Evolutionary conservation across 257 asterid species (phyloP).

Genomic region (Solanum chiquidenum): DNA sequence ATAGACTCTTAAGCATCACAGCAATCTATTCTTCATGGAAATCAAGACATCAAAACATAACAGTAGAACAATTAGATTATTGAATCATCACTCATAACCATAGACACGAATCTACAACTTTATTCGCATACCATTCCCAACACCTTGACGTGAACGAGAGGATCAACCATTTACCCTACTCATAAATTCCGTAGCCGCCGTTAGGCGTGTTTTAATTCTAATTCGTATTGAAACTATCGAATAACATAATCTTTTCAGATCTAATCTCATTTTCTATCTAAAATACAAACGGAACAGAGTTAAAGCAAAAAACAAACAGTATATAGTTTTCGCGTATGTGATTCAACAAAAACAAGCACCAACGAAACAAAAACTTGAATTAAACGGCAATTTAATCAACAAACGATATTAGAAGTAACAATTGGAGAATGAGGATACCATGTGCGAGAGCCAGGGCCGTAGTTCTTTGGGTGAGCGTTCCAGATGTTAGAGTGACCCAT

Average conservation of each 20-base stretch:
- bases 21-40: background rate
- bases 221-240: background rate
- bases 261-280: background rate
- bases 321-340: background rate
- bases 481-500: slow-evolving; percentile 59
- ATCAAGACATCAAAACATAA: background rate
- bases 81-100: background rate
- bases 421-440: slow-evolving; percentile 13
- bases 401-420: background rate
- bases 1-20: background rate
- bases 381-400: background rate
- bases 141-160: background rate
- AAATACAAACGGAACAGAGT: background rate
- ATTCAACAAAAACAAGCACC: background rate
- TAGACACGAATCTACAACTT: background rate
- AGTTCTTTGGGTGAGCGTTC: slow-evolving; percentile 50
- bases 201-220: background rate
- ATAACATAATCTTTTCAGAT: background rate
- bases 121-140: background rate
- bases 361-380: background rate
- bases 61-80: background rate
- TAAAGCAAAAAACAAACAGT: background rate
- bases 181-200: background rate
- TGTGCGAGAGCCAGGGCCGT: slow-evolving; percentile 62
- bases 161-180: background rate